Base-by-base conservation (phyloP, 192 early-diverging fungal species). In the Paraglomus brasilianum region DNA sequence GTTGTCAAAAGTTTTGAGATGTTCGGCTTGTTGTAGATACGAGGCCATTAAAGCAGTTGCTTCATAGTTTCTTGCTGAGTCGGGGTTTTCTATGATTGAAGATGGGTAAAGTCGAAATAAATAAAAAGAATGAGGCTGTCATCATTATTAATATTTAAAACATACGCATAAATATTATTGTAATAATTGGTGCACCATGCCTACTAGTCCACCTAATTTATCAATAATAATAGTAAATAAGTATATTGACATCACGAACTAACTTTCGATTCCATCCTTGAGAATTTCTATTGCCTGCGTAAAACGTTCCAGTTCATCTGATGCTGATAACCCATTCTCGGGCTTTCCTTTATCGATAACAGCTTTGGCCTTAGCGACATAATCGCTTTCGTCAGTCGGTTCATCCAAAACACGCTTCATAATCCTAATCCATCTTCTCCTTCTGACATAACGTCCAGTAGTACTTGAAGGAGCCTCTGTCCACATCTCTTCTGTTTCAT, bases 371-470 rank as follows among this genome's bases (percentile, higher is more conserved):
- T 19, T 41, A 49, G 52, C 40, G 11, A 72, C 10, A n/a, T 66
- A 66, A n/a, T n/a, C n/a, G n/a, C n/a, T n/a, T n/a, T n/a, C n/a
- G n/a, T n/a, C n/a, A n/a, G n/a, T n/a, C n/a, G n/a, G n/a, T n/a
- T n/a, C n/a, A n/a, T n/a, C n/a, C n/a, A n/a, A n/a, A n/a, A n/a
- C n/a, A n/a, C n/a, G n/a, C 69, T 92, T 92, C 75, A 90, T 85
- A 11, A 91, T 86, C 2, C 91, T 75, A n/a, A 91, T 81, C 91
- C 91, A 92, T 45, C 87, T 75, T 36, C 91, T 73, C 8, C 91
- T 71, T 21, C 88, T 60, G n/a, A 90, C 88, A 77, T 84, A 87
- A n/a, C n/a, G n/a, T 19, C 76, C 82, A 21, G 66, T 72, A 41
- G 83, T 77, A 46, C 75, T 73, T 4, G 81, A 72, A 8, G 83